Percentiles rank a stretch among this genome's conserved stretches.
Evolutionary conservation across 768 basidiomycete genomes (phyloP).

Genomic region (Coprinopsis cinerea): DNA sequence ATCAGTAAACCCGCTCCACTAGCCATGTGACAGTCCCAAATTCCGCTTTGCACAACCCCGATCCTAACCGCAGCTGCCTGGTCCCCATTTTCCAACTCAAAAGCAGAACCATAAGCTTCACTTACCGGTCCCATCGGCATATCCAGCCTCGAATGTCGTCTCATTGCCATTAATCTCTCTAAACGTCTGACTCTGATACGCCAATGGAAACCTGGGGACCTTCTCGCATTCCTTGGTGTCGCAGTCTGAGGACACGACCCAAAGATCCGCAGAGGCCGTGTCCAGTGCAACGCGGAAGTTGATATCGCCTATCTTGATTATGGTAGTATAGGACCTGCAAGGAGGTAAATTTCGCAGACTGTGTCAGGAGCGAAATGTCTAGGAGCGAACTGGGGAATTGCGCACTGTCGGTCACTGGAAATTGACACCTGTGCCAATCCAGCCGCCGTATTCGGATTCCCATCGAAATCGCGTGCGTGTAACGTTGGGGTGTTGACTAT

Average conservation of each 20-base stretch:
- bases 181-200: slow-evolving; percentile 63
- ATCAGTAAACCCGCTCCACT: too few relatives aligned
- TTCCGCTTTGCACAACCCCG: too few relatives aligned
- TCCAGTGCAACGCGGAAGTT: slow-evolving; percentile 67
- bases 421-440: slow-evolving; percentile 41
- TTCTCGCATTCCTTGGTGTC: slow-evolving; percentile 43
- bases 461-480: slow-evolving; percentile 13
- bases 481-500: slow-evolving; percentile 12
- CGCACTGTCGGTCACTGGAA: slow-evolving; percentile 42
- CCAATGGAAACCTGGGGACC: slow-evolving; percentile 67
- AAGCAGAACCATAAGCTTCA: slow-evolving; percentile 10
- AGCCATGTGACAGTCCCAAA: too few relatives aligned
- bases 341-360: neutral
- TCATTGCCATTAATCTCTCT: slow-evolving; percentile 52
- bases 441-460: slow-evolving; percentile 25
- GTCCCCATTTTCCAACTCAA: too few relatives aligned
- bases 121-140: slow-evolving; percentile 67
- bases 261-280: slow-evolving; percentile 69
- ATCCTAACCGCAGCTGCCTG: too few relatives aligned
- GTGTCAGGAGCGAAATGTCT: neutral
- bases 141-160: slow-evolving; percentile 54
- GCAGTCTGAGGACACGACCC: slow-evolving; percentile 65
- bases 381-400: slow-evolving; percentile 14
- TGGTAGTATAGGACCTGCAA: slow-evolving; percentile 59
- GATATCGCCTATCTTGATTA: slow-evolving; percentile 55